phyloP scores from a whole-genome alignment of 2,329 filamentous ascomycete species.

The Neoarthrinium moseri region DNA sequence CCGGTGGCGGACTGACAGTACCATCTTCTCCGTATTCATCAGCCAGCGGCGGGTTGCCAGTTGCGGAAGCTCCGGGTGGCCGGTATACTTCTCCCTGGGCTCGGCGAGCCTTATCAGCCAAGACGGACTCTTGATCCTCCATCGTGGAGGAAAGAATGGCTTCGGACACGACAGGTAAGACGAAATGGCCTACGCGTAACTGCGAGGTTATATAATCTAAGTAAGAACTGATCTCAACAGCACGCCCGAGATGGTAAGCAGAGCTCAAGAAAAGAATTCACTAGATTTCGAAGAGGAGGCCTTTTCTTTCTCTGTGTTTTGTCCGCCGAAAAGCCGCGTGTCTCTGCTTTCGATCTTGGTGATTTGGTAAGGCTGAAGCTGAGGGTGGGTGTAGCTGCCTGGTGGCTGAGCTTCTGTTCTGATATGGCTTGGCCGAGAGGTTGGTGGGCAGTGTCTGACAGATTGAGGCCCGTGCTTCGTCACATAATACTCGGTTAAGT shows the following conservation, averaged over 20 bases:
- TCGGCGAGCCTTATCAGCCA: constrained; percentile 4
- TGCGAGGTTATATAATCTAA: no score
- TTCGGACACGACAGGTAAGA: no score
- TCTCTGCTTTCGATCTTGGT: background rate
- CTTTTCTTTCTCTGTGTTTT: background rate
- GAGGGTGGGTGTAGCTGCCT: background rate
- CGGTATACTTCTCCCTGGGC: constrained; percentile 3
- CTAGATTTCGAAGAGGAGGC: no score
- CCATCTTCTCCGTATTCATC: background rate
- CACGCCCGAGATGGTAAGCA: no score
- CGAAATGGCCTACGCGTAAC: no score
- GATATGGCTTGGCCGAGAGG: no score
- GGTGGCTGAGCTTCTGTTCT: no score
- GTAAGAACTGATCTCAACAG: no score
- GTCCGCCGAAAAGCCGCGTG: background rate
- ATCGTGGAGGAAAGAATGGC: background rate
- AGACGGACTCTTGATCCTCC: constrained; percentile 3
- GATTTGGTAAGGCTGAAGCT: constrained; percentile 3
- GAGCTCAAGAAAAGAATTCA: no score
- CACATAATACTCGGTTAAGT: background rate
- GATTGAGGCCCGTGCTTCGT: background rate
- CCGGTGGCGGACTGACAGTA: background rate
- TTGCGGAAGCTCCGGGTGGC: constrained; percentile 1
- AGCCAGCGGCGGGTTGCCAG: background rate
- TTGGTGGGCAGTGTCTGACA: no score